Base-by-base conservation (phyloP, 768 basidiomycete species). In the Podaxis sp. region DNA sequence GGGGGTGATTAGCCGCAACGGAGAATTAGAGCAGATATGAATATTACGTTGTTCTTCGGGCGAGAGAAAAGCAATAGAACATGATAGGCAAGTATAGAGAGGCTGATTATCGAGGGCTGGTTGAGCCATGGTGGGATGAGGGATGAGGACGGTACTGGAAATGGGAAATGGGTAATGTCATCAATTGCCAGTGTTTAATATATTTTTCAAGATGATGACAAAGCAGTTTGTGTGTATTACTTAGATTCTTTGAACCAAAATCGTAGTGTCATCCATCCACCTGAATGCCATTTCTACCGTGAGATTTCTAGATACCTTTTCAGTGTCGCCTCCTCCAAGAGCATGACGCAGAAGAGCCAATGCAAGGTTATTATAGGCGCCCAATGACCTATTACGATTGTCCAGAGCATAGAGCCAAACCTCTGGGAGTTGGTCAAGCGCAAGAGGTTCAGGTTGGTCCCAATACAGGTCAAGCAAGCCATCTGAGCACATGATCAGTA, bases 41-140 rank as follows among this genome's bases (percentile, higher is more conserved):
- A 59, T n/a, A 40, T 54, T 67, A 92, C 92, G 84, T 75, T 99
- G 96, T 44, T 93, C 90, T 58, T 90, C 88, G 19, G 95, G 87
- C 12, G 88, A 82, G 46, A 81, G 74, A 73, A 97, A 98, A 1
- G 91, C 94, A 70, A 99, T 90, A 2, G 88, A 82, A 75, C 97
- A 99, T 66, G 93, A 92, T 13, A 96, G 79, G 68, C 97, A 99
- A 55, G 96, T 94, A 73, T 90, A 96, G 17, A 93, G 72, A 13
- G 69, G 69, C 65, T 75, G 66, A 42, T 75, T 66, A 19, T 70
- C 19, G 26, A 59, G 59, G 13, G 68, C 64, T 58, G 69, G 64
- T 57, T 73, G 66, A 28, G 70, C 68, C 77, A 81, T 80, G 64
- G 70, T 64, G 42, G 67, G 38, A 15, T 33, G 33, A 33, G 33